phyloP scores from a whole-genome alignment of 2,329 filamentous ascomycete species.

The Alternaria angustiovoidea region DNA sequence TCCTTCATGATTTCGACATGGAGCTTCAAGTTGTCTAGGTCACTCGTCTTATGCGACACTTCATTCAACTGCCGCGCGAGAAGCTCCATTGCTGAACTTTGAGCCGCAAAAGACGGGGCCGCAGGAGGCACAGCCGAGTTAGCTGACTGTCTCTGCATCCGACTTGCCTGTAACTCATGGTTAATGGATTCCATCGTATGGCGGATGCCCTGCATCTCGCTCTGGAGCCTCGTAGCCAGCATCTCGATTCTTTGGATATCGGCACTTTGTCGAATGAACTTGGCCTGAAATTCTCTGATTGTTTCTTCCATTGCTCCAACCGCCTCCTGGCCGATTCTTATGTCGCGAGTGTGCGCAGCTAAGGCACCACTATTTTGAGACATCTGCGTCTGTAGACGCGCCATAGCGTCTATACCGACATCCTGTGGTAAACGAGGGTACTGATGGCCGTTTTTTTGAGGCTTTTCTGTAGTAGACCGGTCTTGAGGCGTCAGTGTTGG shows the following conservation, averaged over 20 bases:
- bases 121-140: constrained; percentile 6
- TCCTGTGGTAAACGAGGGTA: constrained; percentile 43
- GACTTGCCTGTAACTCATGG: constrained; percentile 41
- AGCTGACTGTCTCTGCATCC: constrained; percentile 27
- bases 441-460: constrained; percentile 35
- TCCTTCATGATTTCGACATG: constrained; percentile 59
- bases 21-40: constrained; percentile 58
- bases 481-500: constrained; percentile 22
- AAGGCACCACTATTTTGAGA: constrained; percentile 55
- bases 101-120: constrained; percentile 19
- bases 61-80: constrained; percentile 53
- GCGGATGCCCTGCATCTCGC: constrained; percentile 52
- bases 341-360: constrained; percentile 43
- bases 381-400: constrained; percentile 58
- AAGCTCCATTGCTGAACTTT: constrained; percentile 55
- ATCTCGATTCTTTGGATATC: constrained; percentile 53
- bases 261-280: constrained; percentile 37
- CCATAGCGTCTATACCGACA: constrained; percentile 51
- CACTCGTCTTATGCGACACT: constrained; percentile 54
- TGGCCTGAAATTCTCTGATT: constrained; percentile 48
- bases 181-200: constrained; percentile 48
- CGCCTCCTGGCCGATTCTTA: constrained; percentile 39
- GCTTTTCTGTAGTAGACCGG: constrained; percentile 21
- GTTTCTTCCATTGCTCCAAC: constrained; percentile 44
- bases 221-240: constrained; percentile 50